Evolutionary conservation across 2,329 filamentous ascomycete species (phyloP).

Genomic region (Xylariaceae sp.): DNA sequence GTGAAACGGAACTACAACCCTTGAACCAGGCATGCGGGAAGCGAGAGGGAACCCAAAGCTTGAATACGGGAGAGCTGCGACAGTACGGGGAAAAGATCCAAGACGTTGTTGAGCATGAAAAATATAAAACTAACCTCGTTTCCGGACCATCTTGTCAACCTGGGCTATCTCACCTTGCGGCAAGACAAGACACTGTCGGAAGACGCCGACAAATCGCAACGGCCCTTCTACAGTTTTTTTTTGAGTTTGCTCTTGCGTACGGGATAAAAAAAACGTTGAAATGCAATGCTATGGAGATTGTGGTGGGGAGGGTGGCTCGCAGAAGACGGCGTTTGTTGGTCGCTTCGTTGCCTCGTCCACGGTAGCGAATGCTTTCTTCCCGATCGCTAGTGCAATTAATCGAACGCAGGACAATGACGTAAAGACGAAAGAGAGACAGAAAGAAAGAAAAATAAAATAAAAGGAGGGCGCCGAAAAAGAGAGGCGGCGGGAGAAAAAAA

Average conservation of each 20-base stretch:
- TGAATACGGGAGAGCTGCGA: neutral
- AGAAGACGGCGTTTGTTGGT: constrained; percentile 5
- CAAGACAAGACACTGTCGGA: constrained; percentile 8
- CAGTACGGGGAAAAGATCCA: too few relatives aligned
- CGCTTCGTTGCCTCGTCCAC: constrained; percentile 4
- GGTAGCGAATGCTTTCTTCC: neutral
- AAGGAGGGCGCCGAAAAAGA: neutral
- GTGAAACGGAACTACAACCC: constrained; percentile 14
- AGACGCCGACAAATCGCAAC: constrained; percentile 13
- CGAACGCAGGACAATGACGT: constrained; percentile 2
- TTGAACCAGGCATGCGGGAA: constrained; percentile 9
- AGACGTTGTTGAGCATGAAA: constrained; percentile 3
- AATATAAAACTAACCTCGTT: constrained; percentile 45
- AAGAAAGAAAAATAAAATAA: neutral
- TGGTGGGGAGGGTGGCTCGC: neutral
- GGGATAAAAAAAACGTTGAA: neutral
- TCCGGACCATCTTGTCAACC: constrained; percentile 44
- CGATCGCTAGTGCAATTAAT: neutral
- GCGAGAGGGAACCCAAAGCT: constrained; percentile 7
- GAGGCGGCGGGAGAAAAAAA: neutral
- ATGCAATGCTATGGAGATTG: constrained; percentile 1
- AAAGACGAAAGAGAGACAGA: constrained; percentile 3
- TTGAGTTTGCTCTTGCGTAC: constrained; percentile 11
- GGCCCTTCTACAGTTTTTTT: neutral
- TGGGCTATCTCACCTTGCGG: constrained; percentile 7